These are phyloP conservation scores for Emergomyces orientalis DNA, from an alignment of 2,329 filamentous ascomycete species.

Conservation along the genomic window DNA sequence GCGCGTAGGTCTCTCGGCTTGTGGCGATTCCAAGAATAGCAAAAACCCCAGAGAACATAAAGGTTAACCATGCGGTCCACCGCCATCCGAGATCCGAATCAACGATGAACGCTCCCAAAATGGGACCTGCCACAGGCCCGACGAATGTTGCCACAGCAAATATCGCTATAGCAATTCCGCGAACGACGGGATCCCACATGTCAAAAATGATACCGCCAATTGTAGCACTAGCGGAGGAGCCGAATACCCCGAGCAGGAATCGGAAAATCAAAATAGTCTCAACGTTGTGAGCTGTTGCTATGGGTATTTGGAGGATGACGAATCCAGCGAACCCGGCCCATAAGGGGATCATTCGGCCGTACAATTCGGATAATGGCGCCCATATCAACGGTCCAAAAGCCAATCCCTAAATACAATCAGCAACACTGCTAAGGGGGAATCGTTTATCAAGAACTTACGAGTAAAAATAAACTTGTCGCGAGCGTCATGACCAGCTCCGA, in stretches of 20 bases:
- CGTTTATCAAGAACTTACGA: constrained; percentile 19
- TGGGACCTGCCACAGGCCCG: constrained; percentile 42
- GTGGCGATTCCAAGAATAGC: constrained; percentile 36
- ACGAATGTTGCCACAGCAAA: constrained; percentile 42
- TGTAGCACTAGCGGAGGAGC: constrained; percentile 42
- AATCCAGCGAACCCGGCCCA: constrained; percentile 43
- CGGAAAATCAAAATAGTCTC: constrained; percentile 47
- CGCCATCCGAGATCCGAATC: constrained; percentile 46
- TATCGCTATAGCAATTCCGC: constrained; percentile 38
- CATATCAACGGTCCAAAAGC: constrained; percentile 34
- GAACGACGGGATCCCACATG: constrained; percentile 41
- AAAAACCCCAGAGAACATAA: constrained; percentile 41
- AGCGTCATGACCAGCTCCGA: constrained; percentile 42
- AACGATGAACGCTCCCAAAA: constrained; percentile 44
- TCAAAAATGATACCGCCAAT: constrained; percentile 44
- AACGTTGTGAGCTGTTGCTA: constrained; percentile 46
- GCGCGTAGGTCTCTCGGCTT: constrained; percentile 45
- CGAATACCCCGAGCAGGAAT: constrained; percentile 47
- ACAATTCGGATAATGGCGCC: constrained; percentile 41
- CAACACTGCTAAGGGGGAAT: constrained; percentile 7
- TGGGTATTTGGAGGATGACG: constrained; percentile 47
- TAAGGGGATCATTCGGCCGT: constrained; percentile 42
- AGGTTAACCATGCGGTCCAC: constrained; percentile 49
- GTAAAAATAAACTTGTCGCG: constrained; percentile 42
- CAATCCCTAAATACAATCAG: constrained; percentile 23